Conservation (phyloP, 2,329 filamentous ascomycete genomes). For the Spiromastix sp. region DNA sequence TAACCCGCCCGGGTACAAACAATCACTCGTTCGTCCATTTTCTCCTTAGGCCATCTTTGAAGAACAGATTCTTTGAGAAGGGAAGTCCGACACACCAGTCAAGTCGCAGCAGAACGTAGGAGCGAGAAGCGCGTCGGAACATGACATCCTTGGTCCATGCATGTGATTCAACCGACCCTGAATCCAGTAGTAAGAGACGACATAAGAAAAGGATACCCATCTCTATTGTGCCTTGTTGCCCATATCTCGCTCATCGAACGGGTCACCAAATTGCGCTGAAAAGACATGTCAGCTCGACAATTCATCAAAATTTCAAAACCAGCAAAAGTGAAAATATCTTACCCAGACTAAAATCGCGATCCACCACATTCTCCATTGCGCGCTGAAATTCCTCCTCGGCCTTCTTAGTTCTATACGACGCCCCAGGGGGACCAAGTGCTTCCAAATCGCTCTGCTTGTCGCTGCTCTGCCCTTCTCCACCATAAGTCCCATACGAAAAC, state of each 20-base stretch:
- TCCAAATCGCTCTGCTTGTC: not conserved
- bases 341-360: slow-evolving; percentile 43
- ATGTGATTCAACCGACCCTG: too few relatives aligned
- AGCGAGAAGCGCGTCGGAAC: too few relatives aligned
- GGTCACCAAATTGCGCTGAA: slow-evolving; percentile 36
- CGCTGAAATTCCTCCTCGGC: slow-evolving; percentile 45
- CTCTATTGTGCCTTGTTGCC: slow-evolving; percentile 4
- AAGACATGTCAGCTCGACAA: slow-evolving; percentile 1
- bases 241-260: slow-evolving; percentile 34
- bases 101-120: too few relatives aligned
- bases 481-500: not conserved
- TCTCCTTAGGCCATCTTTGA: too few relatives aligned
- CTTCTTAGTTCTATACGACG: slow-evolving; percentile 46
- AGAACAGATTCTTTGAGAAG: too few relatives aligned
- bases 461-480: not conserved
- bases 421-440: slow-evolving; percentile 33
- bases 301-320: not conserved
- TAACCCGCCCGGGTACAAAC: too few relatives aligned
- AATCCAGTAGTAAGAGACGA: too few relatives aligned
- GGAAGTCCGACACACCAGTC: too few relatives aligned
- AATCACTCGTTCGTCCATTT: too few relatives aligned
- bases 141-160: too few relatives aligned
- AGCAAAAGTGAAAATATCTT: slow-evolving; percentile 13
- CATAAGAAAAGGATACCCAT: too few relatives aligned
- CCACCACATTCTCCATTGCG: slow-evolving; percentile 39